Evolutionary conservation across 202 grass and related monocot species (phyloP), one percentile per base, ranked within the genome.

Genomic region (Setaria viridis): DNA sequence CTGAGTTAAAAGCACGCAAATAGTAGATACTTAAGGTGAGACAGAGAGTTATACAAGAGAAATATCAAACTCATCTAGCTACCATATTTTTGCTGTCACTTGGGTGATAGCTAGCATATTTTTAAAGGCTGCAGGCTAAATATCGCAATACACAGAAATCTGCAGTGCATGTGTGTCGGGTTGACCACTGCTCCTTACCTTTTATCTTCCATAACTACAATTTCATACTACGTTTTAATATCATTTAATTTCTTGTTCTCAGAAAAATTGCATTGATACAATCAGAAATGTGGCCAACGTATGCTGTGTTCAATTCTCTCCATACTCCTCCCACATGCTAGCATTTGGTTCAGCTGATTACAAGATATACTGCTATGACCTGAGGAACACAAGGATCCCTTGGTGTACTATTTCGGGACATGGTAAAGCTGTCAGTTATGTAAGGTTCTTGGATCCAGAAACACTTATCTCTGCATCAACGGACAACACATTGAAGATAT

Each of bases 321-420:
- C 94, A 67, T 87, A 93, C 83, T 99, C 97, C 14, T 94, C 97
- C 20, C 94, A 57, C 67, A 79, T 99, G 77, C 67, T 99, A 80
- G 94, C 97, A 68, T 97, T 94, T 68, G 97, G 97, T 70, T 93
- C 94, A 67, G 88, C 97, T 42, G 90, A 99, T 78, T 99, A 99
- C 83, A 99, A 99, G 74, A 91, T 92, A 80, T 93, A 84, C 85
- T 97, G 93, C 87, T 99, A 99, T 76, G 97, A 99, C 91, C 88
- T 97, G 84, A 91, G 97, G 83, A 86, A 99, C 78, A 97, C 97
- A 59, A 91, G 94, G 79, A 90, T 99, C 67, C 97, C 97, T 35
- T 99, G 97, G 97, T 99, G 94, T 79, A 99, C 92, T 50, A 93
- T 99, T 67, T 92, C 90, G 60, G 94, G 97, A 59, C 97, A 99